Percentiles rank a stretch among this genome's conserved stretches.
Conservation (phyloP, 129 eudicot species). For the Helianthus annuus region DNA sequence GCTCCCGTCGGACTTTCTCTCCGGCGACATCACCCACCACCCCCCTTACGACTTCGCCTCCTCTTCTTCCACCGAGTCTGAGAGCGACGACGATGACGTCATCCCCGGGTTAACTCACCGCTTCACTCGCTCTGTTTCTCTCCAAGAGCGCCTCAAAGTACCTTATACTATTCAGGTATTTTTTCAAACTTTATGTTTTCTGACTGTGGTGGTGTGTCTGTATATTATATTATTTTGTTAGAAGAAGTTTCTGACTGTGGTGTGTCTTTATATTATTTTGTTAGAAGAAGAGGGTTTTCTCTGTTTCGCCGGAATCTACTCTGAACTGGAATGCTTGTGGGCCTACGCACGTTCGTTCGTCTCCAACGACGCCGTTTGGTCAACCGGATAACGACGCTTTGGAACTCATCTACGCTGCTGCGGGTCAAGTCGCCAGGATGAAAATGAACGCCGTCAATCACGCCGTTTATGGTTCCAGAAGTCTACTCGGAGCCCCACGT, state of each 20-base stretch:
- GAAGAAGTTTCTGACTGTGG: constrained; percentile 13
- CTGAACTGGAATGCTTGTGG: constrained; percentile 50
- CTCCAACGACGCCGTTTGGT: constrained; percentile 47
- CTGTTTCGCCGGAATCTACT: constrained; percentile 75
- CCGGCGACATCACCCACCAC: constrained; percentile 31
- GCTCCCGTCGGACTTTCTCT: constrained; percentile 65
- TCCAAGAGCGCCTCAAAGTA: constrained; percentile 26
- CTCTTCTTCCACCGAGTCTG: constrained; percentile 31
- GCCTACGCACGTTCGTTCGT: constrained; percentile 45
- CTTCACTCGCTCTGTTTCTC: constrained; percentile 42
- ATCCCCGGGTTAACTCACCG: constrained; percentile 53
- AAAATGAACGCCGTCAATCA: constrained; percentile 40
- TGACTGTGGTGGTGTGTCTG: not conserved
- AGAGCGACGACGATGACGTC: constrained; percentile 55
- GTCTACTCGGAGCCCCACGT: constrained; percentile 17
- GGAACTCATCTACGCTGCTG: constrained; percentile 61
- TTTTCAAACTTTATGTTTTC: not conserved
- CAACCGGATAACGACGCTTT: constrained; percentile 35
- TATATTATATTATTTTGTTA: not conserved
- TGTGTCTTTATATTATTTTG: not conserved
- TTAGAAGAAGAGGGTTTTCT: constrained; percentile 39
- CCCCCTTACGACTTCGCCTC: not conserved
- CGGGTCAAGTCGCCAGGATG: constrained; percentile 53
- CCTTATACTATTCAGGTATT: constrained; percentile 37
- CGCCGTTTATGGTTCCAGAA: constrained; percentile 17